A percentile compares a stretch with the other conserved stretches of the same genome.
phyloP scores from a whole-genome alignment of 2,329 filamentous ascomycete genomes.

The Trichoderma sp. region DNA sequence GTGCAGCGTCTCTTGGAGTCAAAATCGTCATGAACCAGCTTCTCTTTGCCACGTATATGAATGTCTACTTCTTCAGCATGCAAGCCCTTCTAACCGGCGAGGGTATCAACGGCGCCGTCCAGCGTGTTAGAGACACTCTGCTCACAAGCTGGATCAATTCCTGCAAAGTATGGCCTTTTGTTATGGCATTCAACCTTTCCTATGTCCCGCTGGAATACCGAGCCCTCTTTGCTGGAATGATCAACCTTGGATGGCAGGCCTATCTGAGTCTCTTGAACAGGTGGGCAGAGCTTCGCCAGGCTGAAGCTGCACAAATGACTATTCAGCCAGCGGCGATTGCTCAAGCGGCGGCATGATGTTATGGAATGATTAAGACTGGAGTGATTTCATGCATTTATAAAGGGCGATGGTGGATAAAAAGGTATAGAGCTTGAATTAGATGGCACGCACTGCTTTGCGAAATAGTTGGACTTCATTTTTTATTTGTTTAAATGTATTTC shows the following conservation, averaged over 20 bases:
- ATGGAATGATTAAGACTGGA: neutral
- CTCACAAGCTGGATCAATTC: conserved; percentile 75
- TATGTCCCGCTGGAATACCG: conserved; percentile 77
- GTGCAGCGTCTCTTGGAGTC: conserved; percentile 64
- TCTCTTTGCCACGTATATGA: conserved; percentile 79
- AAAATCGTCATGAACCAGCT: conserved; percentile 81
- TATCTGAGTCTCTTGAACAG: conserved; percentile 81
- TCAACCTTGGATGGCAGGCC: conserved; percentile 89
- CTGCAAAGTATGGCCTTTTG: conserved; percentile 82
- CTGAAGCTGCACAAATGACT: neutral
- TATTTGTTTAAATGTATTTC: neutral
- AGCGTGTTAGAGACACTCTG: conserved; percentile 72
- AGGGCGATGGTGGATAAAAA: neutral
- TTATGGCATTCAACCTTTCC: conserved; percentile 84
- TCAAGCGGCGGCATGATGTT: neutral
- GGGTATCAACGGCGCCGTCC: conserved; percentile 58
- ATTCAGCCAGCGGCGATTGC: neutral
- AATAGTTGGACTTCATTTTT: neutral
- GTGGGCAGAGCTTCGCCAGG: conserved; percentile 53
- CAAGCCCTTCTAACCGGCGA: conserved; percentile 74
- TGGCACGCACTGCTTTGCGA: neutral
- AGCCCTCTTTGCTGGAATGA: conserved; percentile 72
- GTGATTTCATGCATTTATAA: neutral
- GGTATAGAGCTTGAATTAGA: neutral
- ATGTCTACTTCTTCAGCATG: conserved; percentile 77